A percentile compares a stretch with the other conserved stretches of the same genome.
These are phyloP conservation scores for Microstegium vimineum DNA, from an alignment of 176 grass and related monocot genomes.

Conservation along the genomic window DNA sequence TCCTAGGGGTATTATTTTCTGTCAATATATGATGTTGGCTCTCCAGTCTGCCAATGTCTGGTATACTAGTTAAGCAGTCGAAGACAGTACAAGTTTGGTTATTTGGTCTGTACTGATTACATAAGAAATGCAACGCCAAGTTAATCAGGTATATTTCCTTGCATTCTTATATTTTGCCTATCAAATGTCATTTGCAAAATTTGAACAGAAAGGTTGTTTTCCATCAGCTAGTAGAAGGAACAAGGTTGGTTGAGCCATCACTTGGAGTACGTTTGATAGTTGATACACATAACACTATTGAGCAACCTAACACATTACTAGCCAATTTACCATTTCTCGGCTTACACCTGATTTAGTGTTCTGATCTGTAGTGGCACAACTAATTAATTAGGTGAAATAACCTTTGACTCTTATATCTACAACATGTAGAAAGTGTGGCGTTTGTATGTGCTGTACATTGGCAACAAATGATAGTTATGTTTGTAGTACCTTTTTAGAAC, in stretches of 20 bases:
- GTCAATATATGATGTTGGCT: not conserved
- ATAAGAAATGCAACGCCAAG: not conserved
- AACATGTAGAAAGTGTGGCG: not conserved
- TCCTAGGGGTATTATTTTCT: not conserved
- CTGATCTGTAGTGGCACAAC: not conserved
- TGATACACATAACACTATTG: not conserved
- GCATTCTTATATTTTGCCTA: not conserved
- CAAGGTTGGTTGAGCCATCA: not conserved
- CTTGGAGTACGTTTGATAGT: not conserved
- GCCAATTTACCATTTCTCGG: not conserved
- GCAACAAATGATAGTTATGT: not conserved
- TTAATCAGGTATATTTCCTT: not conserved
- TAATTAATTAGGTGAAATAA: not conserved
- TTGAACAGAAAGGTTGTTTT: not conserved
- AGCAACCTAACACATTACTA: not conserved
- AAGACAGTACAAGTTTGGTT: not conserved
- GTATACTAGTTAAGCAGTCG: not conserved
- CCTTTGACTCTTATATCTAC: not conserved
- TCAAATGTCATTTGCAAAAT: not conserved
- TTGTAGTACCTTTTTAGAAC: not conserved
- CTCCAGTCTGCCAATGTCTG: not conserved
- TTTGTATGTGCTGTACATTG: not conserved
- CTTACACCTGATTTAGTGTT: not conserved
- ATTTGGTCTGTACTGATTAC: not conserved
- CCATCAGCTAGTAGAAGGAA: not conserved